Percentiles rank a stretch among this genome's conserved stretches.
Conservation (phyloP, 202 grass and related monocot species). For the Tripidium arundinaceum region DNA sequence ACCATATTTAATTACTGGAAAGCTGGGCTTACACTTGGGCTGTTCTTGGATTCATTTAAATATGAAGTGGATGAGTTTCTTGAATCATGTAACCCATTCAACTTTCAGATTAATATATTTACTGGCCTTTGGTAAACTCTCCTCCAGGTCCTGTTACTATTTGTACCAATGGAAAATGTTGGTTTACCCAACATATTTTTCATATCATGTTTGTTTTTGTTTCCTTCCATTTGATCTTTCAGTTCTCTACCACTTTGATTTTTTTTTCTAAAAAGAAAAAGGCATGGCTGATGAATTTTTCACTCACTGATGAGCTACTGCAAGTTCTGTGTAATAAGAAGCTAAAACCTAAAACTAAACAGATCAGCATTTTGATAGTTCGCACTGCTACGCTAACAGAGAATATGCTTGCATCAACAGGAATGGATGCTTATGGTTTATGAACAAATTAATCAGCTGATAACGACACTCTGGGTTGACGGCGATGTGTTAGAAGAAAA, state of each 20-base stretch:
- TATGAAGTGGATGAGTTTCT: constrained; percentile 65
- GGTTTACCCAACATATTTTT: neutral
- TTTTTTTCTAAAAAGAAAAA: no score
- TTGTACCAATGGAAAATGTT: neutral
- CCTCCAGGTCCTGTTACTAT: neutral
- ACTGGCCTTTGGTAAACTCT: constrained; percentile 43
- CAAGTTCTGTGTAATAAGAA: neutral
- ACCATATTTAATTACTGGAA: constrained; percentile 94
- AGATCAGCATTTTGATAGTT: neutral
- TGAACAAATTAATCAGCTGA: neutral
- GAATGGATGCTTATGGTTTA: neutral
- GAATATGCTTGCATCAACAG: neutral
- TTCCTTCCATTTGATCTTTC: neutral
- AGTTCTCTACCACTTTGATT: neutral
- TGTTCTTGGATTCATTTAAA: constrained; percentile 92
- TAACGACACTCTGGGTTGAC: neutral
- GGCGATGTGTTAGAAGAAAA: neutral
- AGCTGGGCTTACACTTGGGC: constrained; percentile 78
- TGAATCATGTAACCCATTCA: constrained; percentile 59
- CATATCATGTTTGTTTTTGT: neutral
- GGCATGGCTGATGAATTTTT: neutral
- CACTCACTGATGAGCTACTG: neutral
- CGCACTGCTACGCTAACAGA: neutral
- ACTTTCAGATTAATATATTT: constrained; percentile 66
- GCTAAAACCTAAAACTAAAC: neutral